These are phyloP conservation scores for Beauveria bassiana DNA, from an alignment of 2,329 filamentous ascomycete species.

Conservation along the genomic window DNA sequence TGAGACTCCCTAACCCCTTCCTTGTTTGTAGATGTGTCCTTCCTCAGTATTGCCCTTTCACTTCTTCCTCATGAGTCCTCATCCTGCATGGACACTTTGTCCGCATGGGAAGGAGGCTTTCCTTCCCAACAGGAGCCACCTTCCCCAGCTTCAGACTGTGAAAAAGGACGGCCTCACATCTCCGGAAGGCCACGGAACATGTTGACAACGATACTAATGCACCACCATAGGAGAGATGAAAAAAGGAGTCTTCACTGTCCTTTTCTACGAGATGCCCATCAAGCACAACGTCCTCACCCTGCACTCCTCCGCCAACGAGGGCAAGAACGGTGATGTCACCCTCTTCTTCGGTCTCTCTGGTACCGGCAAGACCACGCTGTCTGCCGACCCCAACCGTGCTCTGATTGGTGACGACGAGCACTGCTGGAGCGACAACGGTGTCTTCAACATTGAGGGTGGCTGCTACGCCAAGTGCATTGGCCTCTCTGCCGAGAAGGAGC, in stretches of 20 bases:
- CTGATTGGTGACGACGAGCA: conserved; percentile 99
- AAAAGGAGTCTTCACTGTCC: conserved; percentile 96
- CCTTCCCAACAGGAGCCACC: too few species aligned
- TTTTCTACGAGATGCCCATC: conserved; percentile 99
- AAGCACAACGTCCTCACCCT: conserved; percentile 99
- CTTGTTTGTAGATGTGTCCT: background rate
- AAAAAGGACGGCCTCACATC: background rate
- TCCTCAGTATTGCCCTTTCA: too few species aligned
- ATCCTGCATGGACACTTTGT: too few species aligned
- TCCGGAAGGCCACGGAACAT: background rate
- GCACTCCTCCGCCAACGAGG: conserved; percentile 98
- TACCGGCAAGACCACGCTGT: conserved; percentile 97
- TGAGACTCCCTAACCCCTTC: background rate
- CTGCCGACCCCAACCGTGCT: conserved; percentile 90
- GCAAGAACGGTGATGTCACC: conserved; percentile 86
- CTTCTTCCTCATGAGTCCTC: too few species aligned
- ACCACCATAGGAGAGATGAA: conserved; percentile 51
- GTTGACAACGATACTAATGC: conserved; percentile 3
- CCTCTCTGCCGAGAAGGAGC: conserved; percentile 96
- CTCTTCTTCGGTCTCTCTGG: conserved; percentile 99
- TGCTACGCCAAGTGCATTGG: conserved; percentile 99
- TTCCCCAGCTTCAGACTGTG: too few species aligned
- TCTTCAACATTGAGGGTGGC: conserved; percentile 99
- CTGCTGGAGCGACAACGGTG: conserved; percentile 94
- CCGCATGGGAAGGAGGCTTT: too few species aligned